Evolutionary conservation across 331 rosid genomes (phyloP).

Genomic region (Pyracantha coccinea): DNA sequence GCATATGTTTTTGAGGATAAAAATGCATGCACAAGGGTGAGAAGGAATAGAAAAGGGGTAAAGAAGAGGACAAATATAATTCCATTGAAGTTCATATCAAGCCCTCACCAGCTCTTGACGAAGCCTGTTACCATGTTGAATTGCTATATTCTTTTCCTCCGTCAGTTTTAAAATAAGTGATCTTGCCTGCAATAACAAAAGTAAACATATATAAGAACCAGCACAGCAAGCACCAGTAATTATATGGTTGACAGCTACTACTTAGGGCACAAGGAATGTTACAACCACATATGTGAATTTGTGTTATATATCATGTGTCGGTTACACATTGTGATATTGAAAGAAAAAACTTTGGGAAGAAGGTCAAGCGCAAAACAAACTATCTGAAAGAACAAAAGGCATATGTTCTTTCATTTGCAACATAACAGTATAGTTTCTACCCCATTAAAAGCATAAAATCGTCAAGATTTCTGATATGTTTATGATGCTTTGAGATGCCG

Average conservation of each 20-base stretch:
- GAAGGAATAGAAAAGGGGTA: background rate
- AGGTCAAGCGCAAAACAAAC: background rate
- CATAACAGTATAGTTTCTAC: background rate
- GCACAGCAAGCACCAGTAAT: background rate
- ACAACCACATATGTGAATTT: too few species aligned
- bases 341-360: background rate
- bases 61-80: background rate
- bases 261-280: too few species aligned
- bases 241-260: background rate
- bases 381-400: background rate
- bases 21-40: background rate
- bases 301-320: background rate
- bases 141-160: conserved; percentile 64
- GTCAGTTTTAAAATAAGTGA: conserved; percentile 59
- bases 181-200: conserved; percentile 44
- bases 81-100: background rate
- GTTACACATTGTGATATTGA: background rate
- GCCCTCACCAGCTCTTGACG: conserved; percentile 82
- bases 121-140: conserved; percentile 56
- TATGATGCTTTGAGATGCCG: background rate
- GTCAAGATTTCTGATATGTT: background rate
- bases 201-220: background rate
- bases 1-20: background rate
- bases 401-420: background rate
- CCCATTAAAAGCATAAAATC: background rate